phyloP scores from a whole-genome alignment of 148 eudicot species.

The Salicornia ramosissima region DNA sequence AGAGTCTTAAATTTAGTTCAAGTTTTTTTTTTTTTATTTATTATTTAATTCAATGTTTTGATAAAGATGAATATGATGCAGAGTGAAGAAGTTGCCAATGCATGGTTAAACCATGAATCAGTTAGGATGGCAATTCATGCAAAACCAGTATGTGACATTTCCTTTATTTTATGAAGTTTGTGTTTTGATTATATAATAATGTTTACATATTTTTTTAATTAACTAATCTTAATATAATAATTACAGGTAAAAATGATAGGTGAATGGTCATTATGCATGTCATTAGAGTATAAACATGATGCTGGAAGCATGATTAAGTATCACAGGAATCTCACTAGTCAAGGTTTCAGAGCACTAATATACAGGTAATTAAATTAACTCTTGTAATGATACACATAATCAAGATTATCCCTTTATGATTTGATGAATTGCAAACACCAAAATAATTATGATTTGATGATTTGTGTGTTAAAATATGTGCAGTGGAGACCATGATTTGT shows the following conservation, averaged over 20 bases:
- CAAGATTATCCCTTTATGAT: too few relatives aligned
- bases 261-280: conserved; percentile 40
- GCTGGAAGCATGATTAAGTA: conserved; percentile 46
- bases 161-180: background rate
- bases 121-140: conserved; percentile 46
- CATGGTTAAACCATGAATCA: conserved; percentile 41
- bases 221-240: conserved; percentile 7
- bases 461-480: background rate
- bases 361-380: conserved; percentile 29
- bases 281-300: conserved; percentile 29
- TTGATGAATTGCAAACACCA: background rate
- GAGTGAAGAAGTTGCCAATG: conserved; percentile 74
- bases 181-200: background rate
- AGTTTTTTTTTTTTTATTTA: background rate
- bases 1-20: background rate
- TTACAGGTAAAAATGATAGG: conserved; percentile 34
- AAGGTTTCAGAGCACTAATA: conserved; percentile 40
- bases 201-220: background rate
- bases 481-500: conserved; percentile 99
- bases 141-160: conserved; percentile 25
- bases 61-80: conserved; percentile 17
- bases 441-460: background rate
- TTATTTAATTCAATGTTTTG: background rate
- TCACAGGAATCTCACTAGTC: conserved; percentile 40
- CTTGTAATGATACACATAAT: too few relatives aligned